Conservation (phyloP, 2,329 filamentous ascomycete species). For the Davidsoniella neocaledoniae region DNA sequence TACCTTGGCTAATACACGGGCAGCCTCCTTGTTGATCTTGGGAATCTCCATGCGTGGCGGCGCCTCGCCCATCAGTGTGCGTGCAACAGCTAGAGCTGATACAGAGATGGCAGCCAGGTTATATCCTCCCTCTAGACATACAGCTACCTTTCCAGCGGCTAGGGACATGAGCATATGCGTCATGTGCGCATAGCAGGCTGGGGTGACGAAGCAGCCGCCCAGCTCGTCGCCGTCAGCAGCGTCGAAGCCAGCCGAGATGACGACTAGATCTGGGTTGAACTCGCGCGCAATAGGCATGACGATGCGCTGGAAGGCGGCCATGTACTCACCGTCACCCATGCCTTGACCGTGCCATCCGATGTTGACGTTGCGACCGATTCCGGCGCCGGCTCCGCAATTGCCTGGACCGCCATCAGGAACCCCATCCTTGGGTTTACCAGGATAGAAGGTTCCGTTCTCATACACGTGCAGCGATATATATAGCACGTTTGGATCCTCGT, state of each 20-base stretch:
- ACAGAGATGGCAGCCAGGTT: constrained; percentile 85
- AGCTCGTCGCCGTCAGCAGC: constrained; percentile 86
- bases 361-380: constrained; percentile 47
- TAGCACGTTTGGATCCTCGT: constrained; percentile 81
- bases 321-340: constrained; percentile 94
- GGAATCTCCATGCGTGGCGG: constrained; percentile 46
- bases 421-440: constrained; percentile 43
- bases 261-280: constrained; percentile 85
- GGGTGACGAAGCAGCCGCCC: constrained; percentile 82
- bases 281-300: constrained; percentile 93
- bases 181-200: constrained; percentile 91
- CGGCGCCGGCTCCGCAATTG: constrained; percentile 37
- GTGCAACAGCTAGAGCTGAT: constrained; percentile 79
- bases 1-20: constrained; percentile 38
- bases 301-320: constrained; percentile 88
- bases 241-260: constrained; percentile 91
- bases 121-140: constrained; percentile 91
- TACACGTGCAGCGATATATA: constrained; percentile 94
- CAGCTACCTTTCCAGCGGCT: constrained; percentile 73
- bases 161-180: constrained; percentile 98
- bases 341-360: constrained; percentile 52
- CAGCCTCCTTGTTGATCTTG: constrained; percentile 40
- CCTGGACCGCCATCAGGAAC: constrained; percentile 44
- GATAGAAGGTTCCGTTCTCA: constrained; percentile 70
- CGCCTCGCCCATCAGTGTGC: constrained; percentile 88